Evolutionary conservation across 805 yeast species (phyloP).

Genomic region (Naumovozyma baii): DNA sequence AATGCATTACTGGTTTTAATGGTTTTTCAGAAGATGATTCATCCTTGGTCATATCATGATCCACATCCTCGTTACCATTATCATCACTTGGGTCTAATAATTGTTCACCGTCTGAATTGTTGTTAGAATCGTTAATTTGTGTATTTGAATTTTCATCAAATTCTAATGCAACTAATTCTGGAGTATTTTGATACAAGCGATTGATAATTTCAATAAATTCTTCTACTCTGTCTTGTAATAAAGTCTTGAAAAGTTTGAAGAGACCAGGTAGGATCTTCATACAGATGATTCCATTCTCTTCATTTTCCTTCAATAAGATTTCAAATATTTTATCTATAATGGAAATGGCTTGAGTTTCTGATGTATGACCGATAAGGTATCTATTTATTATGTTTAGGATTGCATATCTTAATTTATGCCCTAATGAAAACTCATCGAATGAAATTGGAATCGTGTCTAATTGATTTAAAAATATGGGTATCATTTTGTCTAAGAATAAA

Average conservation of each 20-base stretch:
- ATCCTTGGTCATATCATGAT: constrained; percentile 1
- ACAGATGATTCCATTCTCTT: constrained; percentile 87
- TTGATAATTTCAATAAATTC: constrained; percentile 70
- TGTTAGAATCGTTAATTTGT: constrained; percentile 2
- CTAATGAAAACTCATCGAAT: constrained; percentile 54
- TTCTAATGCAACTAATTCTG: constrained; percentile 58
- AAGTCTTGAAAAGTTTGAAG: constrained; percentile 72
- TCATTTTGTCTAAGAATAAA: constrained; percentile 53
- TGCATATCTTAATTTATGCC: constrained; percentile 67
- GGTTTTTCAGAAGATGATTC: constrained; percentile 4
- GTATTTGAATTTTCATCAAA: constrained; percentile 36
- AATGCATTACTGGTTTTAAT: constrained; percentile 57
- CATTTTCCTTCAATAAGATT: constrained; percentile 70
- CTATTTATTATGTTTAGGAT: constrained; percentile 73
- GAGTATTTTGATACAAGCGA: constrained; percentile 70
- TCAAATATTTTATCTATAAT: constrained; percentile 50
- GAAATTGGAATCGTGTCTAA: constrained; percentile 65
- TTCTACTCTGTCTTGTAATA: constrained; percentile 59
- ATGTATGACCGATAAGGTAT: constrained; percentile 70
- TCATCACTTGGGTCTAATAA: constrained; percentile 1
- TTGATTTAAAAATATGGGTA: constrained; percentile 60
- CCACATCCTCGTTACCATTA: constrained; percentile 2
- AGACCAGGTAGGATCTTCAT: constrained; percentile 78
- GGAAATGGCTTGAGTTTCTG: constrained; percentile 57
- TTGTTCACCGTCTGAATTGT: constrained; percentile 5